Evolutionary conservation across 805 yeast species (phyloP).

Genomic region (Yueomyces sp.): DNA sequence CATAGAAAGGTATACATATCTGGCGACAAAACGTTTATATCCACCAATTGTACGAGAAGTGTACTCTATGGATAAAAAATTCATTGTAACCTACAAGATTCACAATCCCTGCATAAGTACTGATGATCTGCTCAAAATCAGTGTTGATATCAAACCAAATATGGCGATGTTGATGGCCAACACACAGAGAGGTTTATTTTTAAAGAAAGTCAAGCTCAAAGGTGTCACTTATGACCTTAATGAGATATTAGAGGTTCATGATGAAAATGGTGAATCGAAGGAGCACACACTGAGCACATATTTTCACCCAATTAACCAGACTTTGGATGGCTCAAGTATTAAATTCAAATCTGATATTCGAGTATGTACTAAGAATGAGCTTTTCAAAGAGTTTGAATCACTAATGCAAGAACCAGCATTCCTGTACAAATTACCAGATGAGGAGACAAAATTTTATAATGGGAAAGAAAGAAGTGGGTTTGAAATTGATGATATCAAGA

Average conservation of each 20-base stretch:
- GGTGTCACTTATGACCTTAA: slow-evolving; percentile 34
- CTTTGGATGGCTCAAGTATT: slow-evolving; percentile 19
- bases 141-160: slow-evolving; percentile 27
- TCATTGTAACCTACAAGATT: slow-evolving; percentile 32
- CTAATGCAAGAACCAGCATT: slow-evolving; percentile 21
- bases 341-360: slow-evolving; percentile 13
- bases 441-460: neutral
- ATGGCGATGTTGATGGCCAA: slow-evolving; percentile 3
- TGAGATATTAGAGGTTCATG: slow-evolving; percentile 42
- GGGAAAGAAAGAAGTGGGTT: neutral
- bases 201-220: slow-evolving; percentile 28
- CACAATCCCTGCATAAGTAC: slow-evolving; percentile 49
- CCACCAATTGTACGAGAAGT: slow-evolving; percentile 35
- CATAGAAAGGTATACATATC: slow-evolving; percentile 41
- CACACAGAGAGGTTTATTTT: slow-evolving; percentile 11
- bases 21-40: slow-evolving; percentile 43
- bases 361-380: slow-evolving; percentile 17
- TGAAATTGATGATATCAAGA: slow-evolving; percentile 3
- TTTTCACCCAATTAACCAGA: slow-evolving; percentile 17
- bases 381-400: slow-evolving; percentile 20
- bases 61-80: slow-evolving; percentile 35
- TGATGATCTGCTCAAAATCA: slow-evolving; percentile 32
- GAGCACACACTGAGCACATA: slow-evolving; percentile 28
- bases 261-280: slow-evolving; percentile 26
- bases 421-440: slow-evolving; percentile 9